Conservation (phyloP, 2,329 filamentous ascomycete genomes). For the Blastomyces gilchristii region DNA sequence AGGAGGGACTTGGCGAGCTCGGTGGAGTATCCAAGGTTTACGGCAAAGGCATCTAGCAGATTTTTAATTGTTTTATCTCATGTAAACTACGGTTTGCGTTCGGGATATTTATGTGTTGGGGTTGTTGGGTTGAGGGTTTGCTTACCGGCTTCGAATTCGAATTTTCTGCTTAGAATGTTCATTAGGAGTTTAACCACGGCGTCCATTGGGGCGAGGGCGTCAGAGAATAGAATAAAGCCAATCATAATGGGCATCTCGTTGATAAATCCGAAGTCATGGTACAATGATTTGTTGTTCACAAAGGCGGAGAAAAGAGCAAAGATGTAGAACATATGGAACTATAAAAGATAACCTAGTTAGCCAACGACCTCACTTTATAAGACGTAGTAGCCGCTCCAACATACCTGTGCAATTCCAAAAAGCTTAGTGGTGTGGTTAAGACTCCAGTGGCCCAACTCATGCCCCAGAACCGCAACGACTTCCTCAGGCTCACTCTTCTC, state of each 20-base stretch:
- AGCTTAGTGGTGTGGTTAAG: slow-evolving; percentile 88
- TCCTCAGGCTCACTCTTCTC: slow-evolving; percentile 89
- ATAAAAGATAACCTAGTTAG: slow-evolving; percentile 16
- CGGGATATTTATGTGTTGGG: background rate
- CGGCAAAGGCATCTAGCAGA: slow-evolving; percentile 65
- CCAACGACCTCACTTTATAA: background rate
- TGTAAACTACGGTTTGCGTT: slow-evolving; percentile 39
- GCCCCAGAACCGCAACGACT: slow-evolving; percentile 86
- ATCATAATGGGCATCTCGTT: slow-evolving; percentile 82
- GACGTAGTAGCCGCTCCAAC: slow-evolving; percentile 15
- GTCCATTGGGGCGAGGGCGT: slow-evolving; percentile 89
- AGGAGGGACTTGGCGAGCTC: slow-evolving; percentile 82
- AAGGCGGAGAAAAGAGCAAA: slow-evolving; percentile 96
- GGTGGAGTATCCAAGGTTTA: slow-evolving; percentile 68
- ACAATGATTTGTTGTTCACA: slow-evolving; percentile 87
- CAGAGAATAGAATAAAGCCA: slow-evolving; percentile 94
- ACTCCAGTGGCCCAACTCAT: slow-evolving; percentile 96
- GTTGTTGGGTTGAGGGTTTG: slow-evolving; percentile 9
- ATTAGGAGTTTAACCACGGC: slow-evolving; percentile 88
- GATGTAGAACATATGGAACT: slow-evolving; percentile 92
- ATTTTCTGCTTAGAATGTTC: slow-evolving; percentile 89
- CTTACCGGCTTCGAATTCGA: slow-evolving; percentile 85
- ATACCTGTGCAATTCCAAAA: slow-evolving; percentile 73
- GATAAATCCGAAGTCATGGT: slow-evolving; percentile 81
- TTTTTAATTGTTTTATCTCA: slow-evolving; percentile 63